Evolutionary conservation across 768 basidiomycete genomes (phyloP), one percentile per base, ranked within the genome.

Genomic region (Podaxis mareebaensis): DNA sequence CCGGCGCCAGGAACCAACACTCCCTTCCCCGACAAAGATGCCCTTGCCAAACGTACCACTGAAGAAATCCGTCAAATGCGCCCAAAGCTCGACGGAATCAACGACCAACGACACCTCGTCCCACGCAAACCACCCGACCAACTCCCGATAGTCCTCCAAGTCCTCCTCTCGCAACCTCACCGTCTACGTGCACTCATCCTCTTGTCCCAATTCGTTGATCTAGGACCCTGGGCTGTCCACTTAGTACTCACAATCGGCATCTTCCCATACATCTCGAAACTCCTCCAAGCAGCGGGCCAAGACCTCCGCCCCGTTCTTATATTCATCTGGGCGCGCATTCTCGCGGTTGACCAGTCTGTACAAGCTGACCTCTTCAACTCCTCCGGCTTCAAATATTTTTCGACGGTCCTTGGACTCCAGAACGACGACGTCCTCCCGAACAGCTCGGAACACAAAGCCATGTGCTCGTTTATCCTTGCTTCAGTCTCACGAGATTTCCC

Each of bases 211-310:
- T 99, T 99, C 68, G 95, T 99, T 69, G 97, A 99, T 72, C 85
- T 99, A 6, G 97, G 97, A 0, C 96, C 97, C 12, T 99, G 97
- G 96, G 97, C 97, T 0, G 97, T 99, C 53, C 92, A 97, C 68
- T 86, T 98, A 13, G 95, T 96, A 12, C 82, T 99, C 39, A 91
- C 91, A 5, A 98, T 99, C 69, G 97, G 97, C 12, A 98, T 99
- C 71, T 99, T 98, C 79, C 96, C 97, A 3, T 99, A 99, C 73
- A 98, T 99, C 56, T 93, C 94, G 61, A 96, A 97, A 70, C 85
- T 99, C 4, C 84, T 99, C 6, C 95, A 97, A 75, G 95, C 96
- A 0, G 94, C 95, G 0, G 93, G 95, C 1, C 89, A 90, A 67
- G 96, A 99, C 69, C 84, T 99, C n/a, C 91, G 95, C 28, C 97